A percentile compares a stretch with the other conserved stretches of the same genome.
Conservation (phyloP, 202 grass and related monocot species). For the Sporobolus alterniflorus region DNA sequence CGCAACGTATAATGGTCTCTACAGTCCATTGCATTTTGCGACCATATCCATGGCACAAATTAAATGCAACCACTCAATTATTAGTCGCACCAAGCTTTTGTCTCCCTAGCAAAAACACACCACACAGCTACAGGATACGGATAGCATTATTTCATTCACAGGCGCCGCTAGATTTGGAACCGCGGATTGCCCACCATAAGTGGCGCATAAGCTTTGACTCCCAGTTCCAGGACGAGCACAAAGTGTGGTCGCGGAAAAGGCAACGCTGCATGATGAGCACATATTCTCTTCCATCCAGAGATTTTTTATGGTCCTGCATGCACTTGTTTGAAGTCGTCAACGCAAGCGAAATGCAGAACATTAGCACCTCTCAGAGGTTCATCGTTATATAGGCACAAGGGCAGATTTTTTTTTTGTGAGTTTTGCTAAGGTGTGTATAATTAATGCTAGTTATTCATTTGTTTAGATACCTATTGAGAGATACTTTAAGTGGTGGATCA, state of each 20-base stretch:
- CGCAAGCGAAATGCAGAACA: neutral
- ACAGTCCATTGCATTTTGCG: neutral
- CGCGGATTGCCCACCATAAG: constrained; percentile 12
- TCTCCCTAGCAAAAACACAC: neutral
- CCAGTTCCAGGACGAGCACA: neutral
- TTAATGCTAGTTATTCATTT: no score
- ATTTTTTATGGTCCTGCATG: neutral
- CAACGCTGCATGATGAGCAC: neutral
- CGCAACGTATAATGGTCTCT: neutral
- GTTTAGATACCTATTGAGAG: no score
- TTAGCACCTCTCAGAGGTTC: neutral
- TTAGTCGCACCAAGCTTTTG: constrained; percentile 3
- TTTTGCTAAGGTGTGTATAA: no score
- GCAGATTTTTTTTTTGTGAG: no score
- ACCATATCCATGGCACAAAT: neutral
- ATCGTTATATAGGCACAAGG: no score
- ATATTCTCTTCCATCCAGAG: neutral
- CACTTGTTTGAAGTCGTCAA: neutral
- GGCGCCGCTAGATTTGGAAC: neutral
- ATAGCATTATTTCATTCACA: neutral
- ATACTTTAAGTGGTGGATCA: no score
- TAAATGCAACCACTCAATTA: neutral
- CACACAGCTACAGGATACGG: constrained; percentile 11
- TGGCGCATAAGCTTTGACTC: constrained; percentile 23
- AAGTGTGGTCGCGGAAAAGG: neutral